Conservation (phyloP, 2,329 filamentous ascomycete species). For the Sporothrix pallida region DNA sequence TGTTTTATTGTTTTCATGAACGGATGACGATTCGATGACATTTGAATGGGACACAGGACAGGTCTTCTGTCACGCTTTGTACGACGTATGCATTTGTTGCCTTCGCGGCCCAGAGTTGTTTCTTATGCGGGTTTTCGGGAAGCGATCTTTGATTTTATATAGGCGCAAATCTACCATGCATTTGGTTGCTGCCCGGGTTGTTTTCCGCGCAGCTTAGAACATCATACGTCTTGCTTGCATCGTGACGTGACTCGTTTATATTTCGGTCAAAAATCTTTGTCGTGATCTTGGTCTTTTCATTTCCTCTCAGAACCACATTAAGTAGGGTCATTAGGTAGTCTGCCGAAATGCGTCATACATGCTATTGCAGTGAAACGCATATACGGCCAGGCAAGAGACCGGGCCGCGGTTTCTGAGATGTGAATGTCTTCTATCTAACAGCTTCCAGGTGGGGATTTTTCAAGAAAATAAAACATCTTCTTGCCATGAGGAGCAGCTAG, state of each 20-base stretch:
- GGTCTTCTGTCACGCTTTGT: slow-evolving; percentile 4
- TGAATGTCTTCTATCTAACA: slow-evolving; percentile 41
- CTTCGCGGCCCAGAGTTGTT: neutral
- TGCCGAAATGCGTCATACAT: too few species aligned
- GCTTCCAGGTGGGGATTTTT: slow-evolving; percentile 37
- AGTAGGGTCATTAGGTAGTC: neutral
- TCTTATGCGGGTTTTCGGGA: neutral
- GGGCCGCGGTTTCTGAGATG: slow-evolving; percentile 26
- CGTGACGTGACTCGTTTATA: too few species aligned
- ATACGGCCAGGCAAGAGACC: neutral
- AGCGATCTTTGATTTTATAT: neutral
- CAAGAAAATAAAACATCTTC: slow-evolving; percentile 22
- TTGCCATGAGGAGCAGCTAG: slow-evolving; percentile 80
- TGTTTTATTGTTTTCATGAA: neutral
- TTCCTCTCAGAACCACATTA: too few species aligned
- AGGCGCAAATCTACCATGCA: slow-evolving; percentile 1
- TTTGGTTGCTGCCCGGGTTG: neutral
- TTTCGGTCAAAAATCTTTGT: too few species aligned
- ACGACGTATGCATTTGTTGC: neutral
- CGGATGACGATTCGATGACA: slow-evolving; percentile 25
- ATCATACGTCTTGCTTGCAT: too few species aligned
- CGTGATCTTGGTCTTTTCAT: too few species aligned
- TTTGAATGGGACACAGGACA: slow-evolving; percentile 20
- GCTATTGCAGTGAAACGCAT: too few species aligned
- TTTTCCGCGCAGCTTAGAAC: neutral